Percentiles rank a stretch among this genome's conserved stretches.
Conservation (phyloP, 331 rosid species). For the Rhamnella rubrinervis region DNA sequence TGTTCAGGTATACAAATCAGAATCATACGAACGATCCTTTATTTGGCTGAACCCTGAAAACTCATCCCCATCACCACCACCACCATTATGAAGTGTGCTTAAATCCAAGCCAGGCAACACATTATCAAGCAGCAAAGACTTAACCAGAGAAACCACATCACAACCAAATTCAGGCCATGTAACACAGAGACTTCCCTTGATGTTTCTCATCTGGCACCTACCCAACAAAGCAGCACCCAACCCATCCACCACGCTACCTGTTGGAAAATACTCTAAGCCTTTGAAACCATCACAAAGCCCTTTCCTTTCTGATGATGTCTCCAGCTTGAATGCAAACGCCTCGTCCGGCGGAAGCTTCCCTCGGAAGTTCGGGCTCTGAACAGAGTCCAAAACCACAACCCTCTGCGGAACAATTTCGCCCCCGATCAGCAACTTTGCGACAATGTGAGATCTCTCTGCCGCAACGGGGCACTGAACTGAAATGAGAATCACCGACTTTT, state of each 20-base stretch:
- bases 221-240: conserved; percentile 67
- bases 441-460: conserved; percentile 48
- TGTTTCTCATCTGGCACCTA: conserved; percentile 49
- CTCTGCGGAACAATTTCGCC: conserved; percentile 41
- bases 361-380: conserved; percentile 49
- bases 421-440: conserved; percentile 46
- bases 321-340: conserved; percentile 63
- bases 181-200: conserved; percentile 58
- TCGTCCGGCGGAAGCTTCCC: conserved; percentile 54
- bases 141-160: conserved; percentile 42
- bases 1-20: conserved; percentile 61
- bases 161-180: conserved; percentile 75
- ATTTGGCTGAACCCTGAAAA: conserved; percentile 26
- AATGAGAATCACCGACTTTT: conserved; percentile 34
- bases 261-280: conserved; percentile 53
- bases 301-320: conserved; percentile 51
- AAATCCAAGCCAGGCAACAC: conserved; percentile 41
- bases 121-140: conserved; percentile 38
- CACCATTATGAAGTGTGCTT: not conserved
- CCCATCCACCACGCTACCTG: conserved; percentile 87
- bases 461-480: conserved; percentile 37
- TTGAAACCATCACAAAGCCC: conserved; percentile 17
- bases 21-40: conserved; percentile 48
- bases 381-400: conserved; percentile 57
- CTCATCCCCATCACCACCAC: conserved; percentile 17